Conservation (phyloP, 2,329 filamentous ascomycete species). For the Colletotrichum plurivorum region DNA sequence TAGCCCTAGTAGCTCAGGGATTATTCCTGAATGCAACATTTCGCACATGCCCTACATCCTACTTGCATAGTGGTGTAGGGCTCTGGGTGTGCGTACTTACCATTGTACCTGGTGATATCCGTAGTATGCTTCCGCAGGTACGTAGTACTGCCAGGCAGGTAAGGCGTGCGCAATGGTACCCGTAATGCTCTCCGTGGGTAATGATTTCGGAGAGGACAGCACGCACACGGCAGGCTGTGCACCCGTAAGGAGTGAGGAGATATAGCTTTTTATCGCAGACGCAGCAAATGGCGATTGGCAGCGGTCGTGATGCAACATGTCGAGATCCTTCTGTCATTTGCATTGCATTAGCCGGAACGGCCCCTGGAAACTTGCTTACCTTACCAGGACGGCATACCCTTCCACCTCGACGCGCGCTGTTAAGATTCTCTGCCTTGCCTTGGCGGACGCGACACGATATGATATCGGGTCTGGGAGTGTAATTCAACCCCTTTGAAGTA, state of each 20-base stretch:
- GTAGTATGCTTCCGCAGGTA: background rate
- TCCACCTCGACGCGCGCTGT: background rate
- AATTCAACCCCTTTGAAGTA: background rate
- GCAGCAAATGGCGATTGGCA: background rate
- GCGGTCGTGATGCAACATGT: slow-evolving; percentile 16
- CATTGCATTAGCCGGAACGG: slow-evolving; percentile 39
- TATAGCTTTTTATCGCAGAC: too few relatives aligned
- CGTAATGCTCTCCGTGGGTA: too few relatives aligned
- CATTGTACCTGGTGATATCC: background rate
- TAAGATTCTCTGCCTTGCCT: slow-evolving; percentile 22
- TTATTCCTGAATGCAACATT: slow-evolving; percentile 34
- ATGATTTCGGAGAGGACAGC: too few relatives aligned
- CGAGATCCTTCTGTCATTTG: slow-evolving; percentile 35
- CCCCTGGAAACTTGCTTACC: slow-evolving; percentile 14
- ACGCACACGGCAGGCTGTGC: too few relatives aligned
- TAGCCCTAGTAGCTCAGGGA: slow-evolving; percentile 27
- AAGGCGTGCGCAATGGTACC: too few relatives aligned
- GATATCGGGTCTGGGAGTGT: background rate
- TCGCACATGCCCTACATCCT: slow-evolving; percentile 3
- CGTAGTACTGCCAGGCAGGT: too few relatives aligned
- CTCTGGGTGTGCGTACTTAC: background rate
- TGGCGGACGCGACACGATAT: slow-evolving; percentile 23
- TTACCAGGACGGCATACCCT: background rate
- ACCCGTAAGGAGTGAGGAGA: too few relatives aligned
- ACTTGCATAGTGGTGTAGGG: background rate